phyloP scores from a whole-genome alignment of 768 basidiomycete genomes.

The Lentinula aciculospora region DNA sequence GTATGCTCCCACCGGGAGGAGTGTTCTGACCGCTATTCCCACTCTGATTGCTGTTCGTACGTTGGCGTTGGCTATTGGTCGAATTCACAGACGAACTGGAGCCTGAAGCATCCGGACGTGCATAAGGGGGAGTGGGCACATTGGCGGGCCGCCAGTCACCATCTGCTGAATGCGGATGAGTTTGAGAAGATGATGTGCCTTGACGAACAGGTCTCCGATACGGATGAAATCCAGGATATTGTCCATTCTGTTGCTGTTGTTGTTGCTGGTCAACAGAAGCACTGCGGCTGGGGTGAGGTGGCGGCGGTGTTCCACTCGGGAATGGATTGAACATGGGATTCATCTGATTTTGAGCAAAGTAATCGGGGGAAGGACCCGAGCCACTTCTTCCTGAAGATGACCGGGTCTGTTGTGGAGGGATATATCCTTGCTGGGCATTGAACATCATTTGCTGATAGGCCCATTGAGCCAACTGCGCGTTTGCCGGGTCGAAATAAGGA shows the following conservation, averaged over 20 bases:
- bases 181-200: slow-evolving; percentile 28
- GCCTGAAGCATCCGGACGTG: slow-evolving; percentile 71
- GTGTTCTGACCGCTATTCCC: slow-evolving; percentile 35
- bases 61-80: slow-evolving; percentile 46
- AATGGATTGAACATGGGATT: slow-evolving; percentile 52
- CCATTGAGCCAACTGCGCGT: slow-evolving; percentile 80
- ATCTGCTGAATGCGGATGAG: slow-evolving; percentile 21
- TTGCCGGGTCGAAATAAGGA: slow-evolving; percentile 70
- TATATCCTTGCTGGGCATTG: slow-evolving; percentile 54
- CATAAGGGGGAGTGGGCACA: slow-evolving; percentile 71
- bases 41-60: slow-evolving; percentile 71
- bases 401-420: slow-evolving; percentile 33
- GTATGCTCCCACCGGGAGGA: slow-evolving; percentile 26
- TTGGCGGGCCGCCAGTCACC: slow-evolving; percentile 46
- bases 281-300: slow-evolving; percentile 44
- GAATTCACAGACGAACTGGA: slow-evolving; percentile 80
- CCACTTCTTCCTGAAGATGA: slow-evolving; percentile 36
- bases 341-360: slow-evolving; percentile 52
- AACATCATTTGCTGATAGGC: slow-evolving; percentile 92
- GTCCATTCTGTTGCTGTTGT: slow-evolving; percentile 28
- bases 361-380: slow-evolving; percentile 38
- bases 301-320: slow-evolving; percentile 66
- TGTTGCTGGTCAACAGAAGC: slow-evolving; percentile 32
- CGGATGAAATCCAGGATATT: slow-evolving; percentile 67
- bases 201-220: slow-evolving; percentile 68